Evolutionary conservation across 148 eudicot genomes (phyloP), one percentile per base, ranked within the genome.

Genomic region (Rhododendron kiyosumense): DNA sequence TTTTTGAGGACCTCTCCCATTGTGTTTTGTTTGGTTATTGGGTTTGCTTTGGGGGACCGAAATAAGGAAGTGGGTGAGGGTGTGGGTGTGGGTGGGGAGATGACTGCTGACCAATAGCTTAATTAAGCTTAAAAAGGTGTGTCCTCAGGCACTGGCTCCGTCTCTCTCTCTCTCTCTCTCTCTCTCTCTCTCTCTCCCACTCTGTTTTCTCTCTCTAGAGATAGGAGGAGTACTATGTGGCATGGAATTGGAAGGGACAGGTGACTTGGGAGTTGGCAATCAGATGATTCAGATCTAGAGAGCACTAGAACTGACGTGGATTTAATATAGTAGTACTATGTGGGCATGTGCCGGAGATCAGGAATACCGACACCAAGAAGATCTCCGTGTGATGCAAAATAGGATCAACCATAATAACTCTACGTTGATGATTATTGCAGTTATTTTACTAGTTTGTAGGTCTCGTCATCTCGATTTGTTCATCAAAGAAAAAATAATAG

Each of bases 1-100:
- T 32, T 30, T 59, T 67, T 36, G 36, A 78, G 80, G 74, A 87
- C 88, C 88, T 87, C 86, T 54, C 84, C 86, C 86, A 87, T 87
- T 24, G 30, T 8, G 73, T 65, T 26, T 71, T 71, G 3, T 57
- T 46, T 18, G n/a, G 73, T n/a, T 65, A n/a, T 65, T 65, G 28
- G 12, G 4, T n/a, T 38, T 13, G 2, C 30, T 34, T 2, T 24
- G 46, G 24, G 20, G 43, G 48, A 48, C 59, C 13, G 1, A 48
- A 67, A 51, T 22, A 52, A 12, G 45, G 65, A 71, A 28, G 46
- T n/a, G n/a, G n/a, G n/a, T n/a, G n/a, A n/a, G n/a, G n/a, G n/a
- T n/a, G 38, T 41, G 52, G 41, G 54, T 26, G 9, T 32, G 32
- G 45, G 75, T 18, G 80, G 24, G 63, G 48, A 73, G 65, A 75